Base-by-base conservation (phyloP, 2,329 filamentous ascomycete genomes). In the Aspergillus sp. region DNA sequence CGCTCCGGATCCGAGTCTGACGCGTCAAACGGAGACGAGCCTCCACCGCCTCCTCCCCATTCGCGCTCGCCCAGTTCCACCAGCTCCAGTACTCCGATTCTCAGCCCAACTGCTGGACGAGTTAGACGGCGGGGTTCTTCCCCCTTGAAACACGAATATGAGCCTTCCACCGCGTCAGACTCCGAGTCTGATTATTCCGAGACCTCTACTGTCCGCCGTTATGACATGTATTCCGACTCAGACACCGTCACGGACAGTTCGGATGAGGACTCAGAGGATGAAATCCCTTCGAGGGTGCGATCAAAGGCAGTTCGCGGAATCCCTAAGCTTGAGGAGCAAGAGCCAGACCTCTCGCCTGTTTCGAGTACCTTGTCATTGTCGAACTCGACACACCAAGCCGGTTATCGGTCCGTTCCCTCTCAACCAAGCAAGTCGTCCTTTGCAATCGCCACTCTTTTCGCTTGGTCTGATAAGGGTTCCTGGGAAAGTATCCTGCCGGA, bases 81-180 rank as follows among this genome's bases (percentile, higher is more conserved):
- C 15, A 76, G 77, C 12, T 66, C 76, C 14, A 81, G 79, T 62
- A 71, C 77, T 68, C 75, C 78, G 59, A 56, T 81, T 71, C 64
- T 87, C 72, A 69, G 79, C 69, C 68, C 87, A 78, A 66, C 73
- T 65, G 65, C 75, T 56, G 67, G 77, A 61, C 70, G 76, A 70
- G 67, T 81, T 73, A 73, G 88, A 69, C 86, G 93, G 45, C 86
- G 92, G 17, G 89, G 87, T 1, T 98, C 95, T 0, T 99, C 95
- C 1, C 95, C 95, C 0, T 80, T 99, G 50, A 99, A 99, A 77
- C 93, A 98, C 70, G 93, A 99, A 76, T 99, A 97, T 68, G 88
- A 93, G 62, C 93, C 93, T 14, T 98, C 95, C 15, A 87, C 85
- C 6, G 85, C 84, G 46, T 87, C 86, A 0, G 84, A 85, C 43